phyloP scores from a whole-genome alignment of 352 stramenopile species.

The Phytophthora nicotianae region DNA sequence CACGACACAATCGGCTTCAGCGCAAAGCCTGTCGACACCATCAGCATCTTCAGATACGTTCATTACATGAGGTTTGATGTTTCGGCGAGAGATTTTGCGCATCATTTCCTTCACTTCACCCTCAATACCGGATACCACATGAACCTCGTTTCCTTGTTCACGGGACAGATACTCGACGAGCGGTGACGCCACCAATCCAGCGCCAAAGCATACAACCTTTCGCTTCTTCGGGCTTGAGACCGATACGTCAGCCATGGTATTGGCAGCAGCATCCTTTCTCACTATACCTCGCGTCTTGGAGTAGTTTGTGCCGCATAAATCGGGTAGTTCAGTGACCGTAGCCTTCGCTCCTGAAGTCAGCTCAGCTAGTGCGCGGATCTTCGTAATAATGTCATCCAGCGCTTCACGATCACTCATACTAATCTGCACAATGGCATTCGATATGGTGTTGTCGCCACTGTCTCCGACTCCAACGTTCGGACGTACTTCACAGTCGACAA shows the following conservation, averaged over 20 bases:
- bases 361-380: slow-evolving; percentile 85
- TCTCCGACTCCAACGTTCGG: slow-evolving; percentile 64
- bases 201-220: slow-evolving; percentile 89
- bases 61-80: slow-evolving; percentile 76
- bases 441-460: slow-evolving; percentile 41
- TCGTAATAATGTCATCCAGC: slow-evolving; percentile 85
- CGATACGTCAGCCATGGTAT: slow-evolving; percentile 44
- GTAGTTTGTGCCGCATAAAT: slow-evolving; percentile 80
- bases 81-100: slow-evolving; percentile 67
- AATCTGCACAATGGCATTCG: slow-evolving; percentile 82
- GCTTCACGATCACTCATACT: slow-evolving; percentile 76
- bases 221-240: slow-evolving; percentile 69
- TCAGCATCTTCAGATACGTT: slow-evolving; percentile 66
- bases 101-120: slow-evolving; percentile 74
- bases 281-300: slow-evolving; percentile 61
- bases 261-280: slow-evolving; percentile 59
- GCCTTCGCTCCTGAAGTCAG: slow-evolving; percentile 88
- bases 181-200: slow-evolving; percentile 83
- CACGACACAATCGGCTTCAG: slow-evolving; percentile 92
- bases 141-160: slow-evolving; percentile 69
- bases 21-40: slow-evolving; percentile 63
- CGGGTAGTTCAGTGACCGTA: slow-evolving; percentile 78
- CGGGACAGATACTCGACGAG: slow-evolving; percentile 88
- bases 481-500: slow-evolving; percentile 92
- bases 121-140: slow-evolving; percentile 77